Conservation (phyloP, 495 filamentous ascomycete genomes). For the Rostrohypoxylon terebratum region DNA sequence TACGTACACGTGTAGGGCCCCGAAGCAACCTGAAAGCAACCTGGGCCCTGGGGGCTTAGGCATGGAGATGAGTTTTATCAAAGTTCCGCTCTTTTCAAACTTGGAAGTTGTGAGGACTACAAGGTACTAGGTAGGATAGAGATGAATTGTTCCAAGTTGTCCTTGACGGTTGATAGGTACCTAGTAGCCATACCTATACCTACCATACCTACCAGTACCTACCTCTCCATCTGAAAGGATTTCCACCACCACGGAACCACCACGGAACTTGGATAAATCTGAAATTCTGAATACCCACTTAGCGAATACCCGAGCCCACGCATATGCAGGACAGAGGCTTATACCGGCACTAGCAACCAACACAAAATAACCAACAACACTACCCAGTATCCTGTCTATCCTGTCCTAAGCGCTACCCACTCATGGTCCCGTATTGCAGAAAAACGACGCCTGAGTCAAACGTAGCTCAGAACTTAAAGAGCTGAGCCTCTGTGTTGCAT, state of each 20-base stretch:
- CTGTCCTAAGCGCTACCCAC: constrained; percentile 15
- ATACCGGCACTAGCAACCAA: constrained; percentile 8
- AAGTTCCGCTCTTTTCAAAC: constrained; percentile 4
- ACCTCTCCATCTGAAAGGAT: no score
- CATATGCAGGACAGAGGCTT: background rate
- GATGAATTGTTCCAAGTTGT: constrained; percentile 9
- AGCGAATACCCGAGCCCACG: background rate
- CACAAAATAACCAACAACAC: constrained; percentile 13
- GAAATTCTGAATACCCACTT: constrained; percentile 1
- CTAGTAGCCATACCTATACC: no score
- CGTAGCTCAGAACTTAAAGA: constrained; percentile 27
- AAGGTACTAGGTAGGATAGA: no score
- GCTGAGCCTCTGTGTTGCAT: constrained; percentile 37
- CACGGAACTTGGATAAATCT: constrained; percentile 17
- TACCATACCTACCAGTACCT: no score
- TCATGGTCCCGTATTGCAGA: constrained; percentile 13
- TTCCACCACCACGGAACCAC: constrained; percentile 17
- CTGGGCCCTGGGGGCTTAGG: constrained; percentile 16
- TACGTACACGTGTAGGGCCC: constrained; percentile 41
- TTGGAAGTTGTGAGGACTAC: constrained; percentile 15
- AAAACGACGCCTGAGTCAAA: background rate
- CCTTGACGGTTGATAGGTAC: background rate
- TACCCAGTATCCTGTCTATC: no score
- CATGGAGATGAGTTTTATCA: constrained; percentile 14
- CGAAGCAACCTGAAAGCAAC: constrained; percentile 28